Evolutionary conservation across 2,329 filamentous ascomycete genomes (phyloP).

Genomic region (Xylaria sp.): DNA sequence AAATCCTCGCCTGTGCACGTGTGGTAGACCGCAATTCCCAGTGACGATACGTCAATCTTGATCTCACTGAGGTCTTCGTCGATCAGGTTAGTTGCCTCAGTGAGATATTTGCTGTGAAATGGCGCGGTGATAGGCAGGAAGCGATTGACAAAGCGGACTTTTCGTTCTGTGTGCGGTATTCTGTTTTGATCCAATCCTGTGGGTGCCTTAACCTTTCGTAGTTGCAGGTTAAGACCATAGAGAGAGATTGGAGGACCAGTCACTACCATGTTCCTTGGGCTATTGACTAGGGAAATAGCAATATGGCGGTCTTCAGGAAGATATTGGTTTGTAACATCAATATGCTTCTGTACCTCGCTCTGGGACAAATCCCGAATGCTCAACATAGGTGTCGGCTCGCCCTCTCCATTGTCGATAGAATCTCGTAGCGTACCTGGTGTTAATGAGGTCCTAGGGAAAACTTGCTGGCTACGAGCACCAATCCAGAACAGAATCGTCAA

Average conservation of each 20-base stretch:
- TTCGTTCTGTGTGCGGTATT: slow-evolving; percentile 93
- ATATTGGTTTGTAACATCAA: slow-evolving; percentile 96
- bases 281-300: slow-evolving; percentile 94
- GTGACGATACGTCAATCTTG: slow-evolving; percentile 75
- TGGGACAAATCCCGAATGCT: slow-evolving; percentile 94
- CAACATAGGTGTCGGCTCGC: slow-evolving; percentile 95
- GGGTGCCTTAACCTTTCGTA: slow-evolving; percentile 96
- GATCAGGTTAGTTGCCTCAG: slow-evolving; percentile 83
- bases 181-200: slow-evolving; percentile 97
- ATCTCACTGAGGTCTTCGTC: slow-evolving; percentile 88
- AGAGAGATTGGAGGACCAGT: slow-evolving; percentile 95
- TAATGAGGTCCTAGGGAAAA: slow-evolving; percentile 93
- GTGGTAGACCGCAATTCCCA: slow-evolving; percentile 89
- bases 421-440: slow-evolving; percentile 92
- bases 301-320: slow-evolving; percentile 93
- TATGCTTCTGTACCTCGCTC: slow-evolving; percentile 92
- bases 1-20: slow-evolving; percentile 91
- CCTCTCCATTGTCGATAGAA: slow-evolving; percentile 93
- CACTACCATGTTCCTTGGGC: slow-evolving; percentile 95
- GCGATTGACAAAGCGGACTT: slow-evolving; percentile 94
- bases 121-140: slow-evolving; percentile 98
- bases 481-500: slow-evolving; percentile 99
- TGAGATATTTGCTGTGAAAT: slow-evolving; percentile 96
- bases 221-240: slow-evolving; percentile 93
- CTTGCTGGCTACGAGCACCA: slow-evolving; percentile 94